phyloP scores from a whole-genome alignment of 2,329 filamentous ascomycete species.

The Aspergillus sp. region DNA sequence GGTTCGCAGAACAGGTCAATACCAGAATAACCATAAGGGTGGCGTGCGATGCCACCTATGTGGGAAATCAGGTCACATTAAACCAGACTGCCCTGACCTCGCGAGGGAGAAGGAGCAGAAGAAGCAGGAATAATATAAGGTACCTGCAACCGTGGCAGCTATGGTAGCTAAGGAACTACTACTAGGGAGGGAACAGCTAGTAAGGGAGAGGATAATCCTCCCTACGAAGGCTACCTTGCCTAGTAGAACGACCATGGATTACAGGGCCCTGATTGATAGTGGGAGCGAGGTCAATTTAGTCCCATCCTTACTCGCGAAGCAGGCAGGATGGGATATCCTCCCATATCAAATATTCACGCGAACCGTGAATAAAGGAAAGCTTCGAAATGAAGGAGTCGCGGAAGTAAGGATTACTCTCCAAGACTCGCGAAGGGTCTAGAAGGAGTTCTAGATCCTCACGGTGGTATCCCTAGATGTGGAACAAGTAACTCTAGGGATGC shows the following conservation, averaged over 20 bases:
- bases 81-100: not conserved
- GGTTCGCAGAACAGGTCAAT: not conserved
- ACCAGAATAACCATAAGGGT: not conserved
- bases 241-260: not conserved
- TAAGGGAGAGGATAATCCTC: not conserved
- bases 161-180: not conserved
- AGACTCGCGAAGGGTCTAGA: not conserved
- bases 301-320: not conserved
- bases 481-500: not conserved
- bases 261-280: not conserved
- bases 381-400: not conserved
- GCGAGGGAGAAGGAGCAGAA: not conserved
- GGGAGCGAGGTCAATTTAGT: not conserved
- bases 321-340: not conserved
- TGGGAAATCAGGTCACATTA: not conserved
- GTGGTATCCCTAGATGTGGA: not conserved
- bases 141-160: not conserved
- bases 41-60: not conserved
- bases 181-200: not conserved
- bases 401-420: not conserved
- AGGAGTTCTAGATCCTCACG: not conserved
- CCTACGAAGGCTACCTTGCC: not conserved
- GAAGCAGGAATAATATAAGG: not conserved
- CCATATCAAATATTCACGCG: not conserved
- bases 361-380: not conserved